Conservation (phyloP, 2,329 filamentous ascomycete species). For the Sporothrix curviconia region DNA sequence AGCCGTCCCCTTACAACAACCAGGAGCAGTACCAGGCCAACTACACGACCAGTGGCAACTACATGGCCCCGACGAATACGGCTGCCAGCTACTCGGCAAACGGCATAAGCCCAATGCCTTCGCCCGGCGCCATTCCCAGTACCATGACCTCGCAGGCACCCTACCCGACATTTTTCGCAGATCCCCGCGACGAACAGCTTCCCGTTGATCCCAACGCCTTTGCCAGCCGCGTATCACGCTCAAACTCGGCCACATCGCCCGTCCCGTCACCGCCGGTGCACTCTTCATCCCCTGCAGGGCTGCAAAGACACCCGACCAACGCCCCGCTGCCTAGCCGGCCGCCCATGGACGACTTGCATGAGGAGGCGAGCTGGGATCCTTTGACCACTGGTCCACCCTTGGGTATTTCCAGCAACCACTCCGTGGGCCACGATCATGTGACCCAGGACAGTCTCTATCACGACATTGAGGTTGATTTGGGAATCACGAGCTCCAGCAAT, state of each 20-base stretch:
- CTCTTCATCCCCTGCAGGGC: conserved; percentile 37
- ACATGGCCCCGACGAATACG: not conserved
- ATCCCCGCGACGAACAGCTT: conserved; percentile 48
- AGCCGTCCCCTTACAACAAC: conserved; percentile 23
- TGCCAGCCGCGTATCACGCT: conserved; percentile 38
- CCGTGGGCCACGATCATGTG: conserved; percentile 23
- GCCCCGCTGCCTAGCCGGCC: conserved; percentile 52
- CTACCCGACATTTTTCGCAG: conserved; percentile 45
- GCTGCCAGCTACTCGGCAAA: conserved; percentile 23
- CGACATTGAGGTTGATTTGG: conserved; percentile 51
- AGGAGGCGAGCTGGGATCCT: conserved; percentile 34
- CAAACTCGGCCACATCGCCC: conserved; percentile 45
- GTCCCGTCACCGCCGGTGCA: conserved; percentile 38
- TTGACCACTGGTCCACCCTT: not conserved
- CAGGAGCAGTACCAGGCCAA: conserved; percentile 21
- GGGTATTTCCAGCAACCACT: conserved; percentile 10
- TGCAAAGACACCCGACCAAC: conserved; percentile 53
- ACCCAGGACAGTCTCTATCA: conserved; percentile 50
- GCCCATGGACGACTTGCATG: conserved; percentile 35
- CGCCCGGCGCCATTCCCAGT: conserved; percentile 21
- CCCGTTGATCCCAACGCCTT: conserved; percentile 40
- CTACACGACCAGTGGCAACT: conserved; percentile 18
- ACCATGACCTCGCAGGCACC: conserved; percentile 37
- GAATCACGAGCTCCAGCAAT: conserved; percentile 39
- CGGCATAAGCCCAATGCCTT: conserved; percentile 32